Evolutionary conservation across 306 rosid species (phyloP), one percentile per base, ranked within the genome.

Genomic region (Mimosa pudica): DNA sequence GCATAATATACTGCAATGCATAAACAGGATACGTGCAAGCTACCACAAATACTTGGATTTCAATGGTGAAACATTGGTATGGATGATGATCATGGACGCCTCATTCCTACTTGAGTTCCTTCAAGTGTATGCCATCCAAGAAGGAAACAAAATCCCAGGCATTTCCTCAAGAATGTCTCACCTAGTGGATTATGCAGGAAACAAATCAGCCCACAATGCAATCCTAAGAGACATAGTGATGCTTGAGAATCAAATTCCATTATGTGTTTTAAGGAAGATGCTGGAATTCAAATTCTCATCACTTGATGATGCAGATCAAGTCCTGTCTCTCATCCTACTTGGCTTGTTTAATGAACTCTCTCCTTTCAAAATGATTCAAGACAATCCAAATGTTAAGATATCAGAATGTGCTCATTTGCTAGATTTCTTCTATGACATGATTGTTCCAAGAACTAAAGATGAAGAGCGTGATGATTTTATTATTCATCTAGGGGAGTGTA

Each of bases 241-340:
- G 91, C 85, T 86, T 1, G 93, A 90, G 78, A 88, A 88, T 54
- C 91, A 88, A 81, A 82, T 90, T 46, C 91, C 93, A 11, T 10
- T 87, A 3, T 82, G 86, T 55, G 85, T 87, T 20, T 62, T 83
- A 76, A 76, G 90, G 44, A 88, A 88, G 42, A 65, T 79, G 84
- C 48, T 89, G 66, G 86, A 86, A 41, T 74, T 84, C 64, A 85
- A 70, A 32, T 79, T 75, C 64, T 48, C 84, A 0, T 70, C 82
- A 0, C 70, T 77, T 1, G 87, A 85, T 73, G 54, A 51, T 1
- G 83, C 88, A 5, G 87, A 85, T 9, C 77, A 87, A 0, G 9
- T 73, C 58, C 74, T 89, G 80, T n/a, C 74, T 74, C 54, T 90
- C 1, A 89, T 87, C 88, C 30, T 89, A 41, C 11, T 52, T 70